These are phyloP conservation scores for Aspergillus flavus DNA, from an alignment of 2,329 filamentous ascomycete genomes.

Conservation along the genomic window DNA sequence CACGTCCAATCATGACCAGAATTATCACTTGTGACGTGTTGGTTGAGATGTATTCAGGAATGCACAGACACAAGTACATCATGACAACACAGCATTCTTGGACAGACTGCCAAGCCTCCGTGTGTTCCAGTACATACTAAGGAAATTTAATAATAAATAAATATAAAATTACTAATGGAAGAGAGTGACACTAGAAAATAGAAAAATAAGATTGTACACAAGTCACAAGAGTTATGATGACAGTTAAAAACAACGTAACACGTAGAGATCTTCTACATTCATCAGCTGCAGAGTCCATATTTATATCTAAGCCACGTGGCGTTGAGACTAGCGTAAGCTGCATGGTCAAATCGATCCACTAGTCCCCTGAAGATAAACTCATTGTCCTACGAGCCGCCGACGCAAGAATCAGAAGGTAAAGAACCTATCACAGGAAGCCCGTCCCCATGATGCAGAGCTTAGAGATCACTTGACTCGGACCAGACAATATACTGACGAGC, in stretches of 20 bases:
- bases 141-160: too few species aligned
- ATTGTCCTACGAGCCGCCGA: not conserved
- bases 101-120: not conserved
- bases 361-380: not conserved
- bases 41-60: not conserved
- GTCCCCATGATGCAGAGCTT: not conserved
- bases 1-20: not conserved
- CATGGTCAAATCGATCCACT: not conserved
- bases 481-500: not conserved
- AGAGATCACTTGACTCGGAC: not conserved
- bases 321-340: not conserved
- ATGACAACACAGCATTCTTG: not conserved
- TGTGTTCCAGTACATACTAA: not conserved
- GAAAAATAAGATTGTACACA: too few species aligned
- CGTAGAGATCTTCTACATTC: not conserved
- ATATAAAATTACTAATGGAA: too few species aligned
- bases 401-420: not conserved
- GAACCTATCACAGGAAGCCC: not conserved
- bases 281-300: not conserved
- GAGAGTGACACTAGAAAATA: too few species aligned
- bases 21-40: not conserved
- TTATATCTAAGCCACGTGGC: not conserved
- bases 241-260: not conserved
- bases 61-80: not conserved
- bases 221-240: not conserved